Percentiles rank a stretch among this genome's conserved stretches.
Conservation (phyloP, 305 asterid genomes). For the Petunia hybrid region DNA sequence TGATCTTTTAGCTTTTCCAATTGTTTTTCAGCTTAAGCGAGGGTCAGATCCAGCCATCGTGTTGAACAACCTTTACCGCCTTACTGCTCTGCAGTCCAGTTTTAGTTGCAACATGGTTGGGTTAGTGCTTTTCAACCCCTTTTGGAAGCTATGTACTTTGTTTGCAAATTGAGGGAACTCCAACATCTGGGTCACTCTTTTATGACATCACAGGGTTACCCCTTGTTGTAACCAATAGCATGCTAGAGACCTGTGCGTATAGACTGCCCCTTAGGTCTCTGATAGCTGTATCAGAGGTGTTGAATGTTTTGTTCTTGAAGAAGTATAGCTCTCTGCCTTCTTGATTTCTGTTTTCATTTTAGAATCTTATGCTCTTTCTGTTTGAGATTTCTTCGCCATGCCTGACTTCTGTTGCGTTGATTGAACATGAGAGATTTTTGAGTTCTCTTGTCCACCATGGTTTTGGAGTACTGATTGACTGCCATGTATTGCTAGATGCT, state of each 20-base stretch:
- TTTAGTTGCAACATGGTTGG: constrained; percentile 99
- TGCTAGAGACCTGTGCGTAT: neutral
- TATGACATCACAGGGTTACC: neutral
- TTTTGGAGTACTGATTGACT: neutral
- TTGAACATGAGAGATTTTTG: neutral
- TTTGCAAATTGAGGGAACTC: constrained; percentile 26
- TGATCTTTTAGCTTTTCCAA: constrained; percentile 28
- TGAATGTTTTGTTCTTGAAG: neutral
- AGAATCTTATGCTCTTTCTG: neutral
- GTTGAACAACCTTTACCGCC: constrained; percentile 87
- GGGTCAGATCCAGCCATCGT: constrained; percentile 92
- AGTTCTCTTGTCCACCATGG: constrained; percentile 1
- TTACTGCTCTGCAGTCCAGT: constrained; percentile 84
- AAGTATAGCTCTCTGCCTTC: neutral
- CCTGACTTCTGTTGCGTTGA: neutral
- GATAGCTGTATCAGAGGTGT: neutral
- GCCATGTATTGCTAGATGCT: constrained; percentile 20
- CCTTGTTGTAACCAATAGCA: neutral
- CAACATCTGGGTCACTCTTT: constrained; percentile 13
- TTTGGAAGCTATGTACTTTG: constrained; percentile 7
- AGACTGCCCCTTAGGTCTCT: neutral
- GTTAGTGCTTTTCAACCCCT: constrained; percentile 58
- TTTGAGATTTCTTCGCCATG: neutral
- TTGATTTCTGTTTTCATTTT: constrained; percentile 26
- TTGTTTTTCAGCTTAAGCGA: constrained; percentile 78